A percentile compares a stretch with the other conserved stretches of the same genome.
Evolutionary conservation across 495 filamentous ascomycete genomes (phyloP).

Genomic region (Xylaria palmicola): DNA sequence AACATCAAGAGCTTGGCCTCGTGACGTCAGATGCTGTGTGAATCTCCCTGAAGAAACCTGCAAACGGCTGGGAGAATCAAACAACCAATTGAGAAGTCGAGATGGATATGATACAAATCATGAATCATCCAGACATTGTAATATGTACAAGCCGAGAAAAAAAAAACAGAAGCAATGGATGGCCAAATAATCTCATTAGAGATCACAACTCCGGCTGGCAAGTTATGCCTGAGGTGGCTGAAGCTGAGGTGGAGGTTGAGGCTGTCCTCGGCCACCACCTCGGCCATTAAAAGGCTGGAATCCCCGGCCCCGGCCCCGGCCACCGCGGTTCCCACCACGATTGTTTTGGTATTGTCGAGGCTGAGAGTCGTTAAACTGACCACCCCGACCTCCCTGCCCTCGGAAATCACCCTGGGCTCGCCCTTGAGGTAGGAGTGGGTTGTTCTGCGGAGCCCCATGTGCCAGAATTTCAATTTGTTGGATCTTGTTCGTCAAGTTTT

Average conservation of each 20-base stretch:
- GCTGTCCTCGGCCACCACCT: slow-evolving; percentile 44
- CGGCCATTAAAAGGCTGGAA: slow-evolving; percentile 42
- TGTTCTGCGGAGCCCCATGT: slow-evolving; percentile 23
- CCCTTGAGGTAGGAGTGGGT: slow-evolving; percentile 12
- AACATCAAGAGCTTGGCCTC: slow-evolving; percentile 24
- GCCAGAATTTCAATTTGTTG: slow-evolving; percentile 22
- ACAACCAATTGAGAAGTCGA: slow-evolving; percentile 24
- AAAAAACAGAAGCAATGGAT: not conserved
- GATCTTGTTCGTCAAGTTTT: slow-evolving; percentile 21
- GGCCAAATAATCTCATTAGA: no score
- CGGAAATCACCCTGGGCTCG: slow-evolving; percentile 19
- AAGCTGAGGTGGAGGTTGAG: slow-evolving; percentile 31
- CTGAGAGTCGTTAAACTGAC: slow-evolving; percentile 26
- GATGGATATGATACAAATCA: slow-evolving; percentile 36
- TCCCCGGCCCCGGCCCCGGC: slow-evolving; percentile 36
- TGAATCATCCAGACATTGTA: slow-evolving; percentile 25
- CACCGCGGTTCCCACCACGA: slow-evolving; percentile 39
- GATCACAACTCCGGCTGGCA: no score
- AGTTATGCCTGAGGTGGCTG: no score
- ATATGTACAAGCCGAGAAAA: slow-evolving; percentile 33
- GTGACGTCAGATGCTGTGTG: slow-evolving; percentile 25
- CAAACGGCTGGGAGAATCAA: slow-evolving; percentile 21
- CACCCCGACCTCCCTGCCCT: slow-evolving; percentile 18
- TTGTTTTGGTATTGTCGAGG: slow-evolving; percentile 37
- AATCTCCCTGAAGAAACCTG: slow-evolving; percentile 24